Conservation (phyloP, 495 filamentous ascomycete genomes). For the Talaromyces liani region DNA sequence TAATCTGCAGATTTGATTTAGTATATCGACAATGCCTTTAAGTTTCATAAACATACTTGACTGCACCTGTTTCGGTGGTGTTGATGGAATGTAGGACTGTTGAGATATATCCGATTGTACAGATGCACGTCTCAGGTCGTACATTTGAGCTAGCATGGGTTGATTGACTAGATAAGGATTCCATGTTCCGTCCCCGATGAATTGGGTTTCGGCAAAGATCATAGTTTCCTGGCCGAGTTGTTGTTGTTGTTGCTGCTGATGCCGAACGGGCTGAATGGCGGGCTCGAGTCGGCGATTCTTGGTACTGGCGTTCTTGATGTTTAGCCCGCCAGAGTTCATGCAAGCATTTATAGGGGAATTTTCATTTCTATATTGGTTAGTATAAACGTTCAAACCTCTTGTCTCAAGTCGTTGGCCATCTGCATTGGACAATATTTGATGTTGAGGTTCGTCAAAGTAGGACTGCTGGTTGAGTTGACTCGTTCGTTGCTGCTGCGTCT, state of each 20-base stretch:
- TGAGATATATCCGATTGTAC: constrained; percentile 30
- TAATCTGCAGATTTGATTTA: constrained; percentile 26
- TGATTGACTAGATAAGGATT: constrained; percentile 15
- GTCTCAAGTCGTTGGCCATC: constrained; percentile 26
- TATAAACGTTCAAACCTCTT: constrained; percentile 30
- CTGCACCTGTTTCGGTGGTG: constrained; percentile 48
- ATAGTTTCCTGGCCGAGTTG: constrained; percentile 11
- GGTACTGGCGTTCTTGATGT: constrained; percentile 11
- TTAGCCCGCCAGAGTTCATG: constrained; percentile 13
- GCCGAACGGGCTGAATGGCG: constrained; percentile 21
- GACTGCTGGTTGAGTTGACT: constrained; percentile 52
- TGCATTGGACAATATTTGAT: constrained; percentile 16
- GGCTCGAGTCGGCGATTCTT: constrained; percentile 15
- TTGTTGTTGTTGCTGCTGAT: constrained; percentile 19
- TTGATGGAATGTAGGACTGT: constrained; percentile 43
- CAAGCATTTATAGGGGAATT: constrained; percentile 16
- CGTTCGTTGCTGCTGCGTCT: constrained; percentile 65
- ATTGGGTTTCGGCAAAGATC: constrained; percentile 3
- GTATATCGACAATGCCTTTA: background rate
- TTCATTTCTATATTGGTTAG: constrained; percentile 13
- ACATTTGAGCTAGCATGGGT: constrained; percentile 2
- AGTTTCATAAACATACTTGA: constrained; percentile 35
- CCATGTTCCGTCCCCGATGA: constrained; percentile 22
- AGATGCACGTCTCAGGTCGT: constrained; percentile 28
- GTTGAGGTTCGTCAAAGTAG: constrained; percentile 17